Base-by-base conservation (phyloP, 495 filamentous ascomycete species). In the Tuber magnatum region DNA sequence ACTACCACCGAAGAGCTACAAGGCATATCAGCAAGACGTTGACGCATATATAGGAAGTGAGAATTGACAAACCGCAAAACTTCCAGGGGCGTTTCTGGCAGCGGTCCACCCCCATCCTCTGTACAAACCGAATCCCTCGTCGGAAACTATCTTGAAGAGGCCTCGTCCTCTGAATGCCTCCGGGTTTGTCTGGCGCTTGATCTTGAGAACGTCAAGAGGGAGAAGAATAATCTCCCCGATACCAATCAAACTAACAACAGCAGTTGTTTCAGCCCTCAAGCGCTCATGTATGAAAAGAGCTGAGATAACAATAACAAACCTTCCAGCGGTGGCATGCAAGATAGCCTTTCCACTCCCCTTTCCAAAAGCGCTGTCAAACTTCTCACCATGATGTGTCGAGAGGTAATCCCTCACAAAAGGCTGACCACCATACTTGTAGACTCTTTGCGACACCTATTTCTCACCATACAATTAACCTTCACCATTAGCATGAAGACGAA, bases 401-500 rank as follows among this genome's bases (percentile, higher is more conserved):
- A 99, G 88, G 85, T 92, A 97, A 84, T 99, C 95, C 65, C 94
- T 90, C 4, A 91, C 94, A 81, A 97, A 94, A 14, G 95, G 95
- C 87, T 99, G 95, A 73, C 95, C 95, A 76, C 95, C 95, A 83
- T 97, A 99, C 85, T 99, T 99, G 88, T 99, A 99, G 82, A 99
- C 90, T 81, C 95, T 88, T 88, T 99, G 95, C 73, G 97, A 89
- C 74, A 95, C 86, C 91, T 92, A 43, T 24, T 28, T 14, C 22
- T 35, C 42, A 40, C n/a, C 40, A 39, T 10, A 56, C 24, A 28
- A 28, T 78, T 74, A 78, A 43, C 48, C 40, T 46, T 24, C 41
- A 56, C 22, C n/a, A n/a, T 24, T 28, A 38, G 16, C 75, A n/a
- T 9, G 16, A 51, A 44, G 35, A 35, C 35, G 41, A 16, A 35